Conservation (phyloP, 345 rosid species). For the Anastatica hierochuntica region DNA sequence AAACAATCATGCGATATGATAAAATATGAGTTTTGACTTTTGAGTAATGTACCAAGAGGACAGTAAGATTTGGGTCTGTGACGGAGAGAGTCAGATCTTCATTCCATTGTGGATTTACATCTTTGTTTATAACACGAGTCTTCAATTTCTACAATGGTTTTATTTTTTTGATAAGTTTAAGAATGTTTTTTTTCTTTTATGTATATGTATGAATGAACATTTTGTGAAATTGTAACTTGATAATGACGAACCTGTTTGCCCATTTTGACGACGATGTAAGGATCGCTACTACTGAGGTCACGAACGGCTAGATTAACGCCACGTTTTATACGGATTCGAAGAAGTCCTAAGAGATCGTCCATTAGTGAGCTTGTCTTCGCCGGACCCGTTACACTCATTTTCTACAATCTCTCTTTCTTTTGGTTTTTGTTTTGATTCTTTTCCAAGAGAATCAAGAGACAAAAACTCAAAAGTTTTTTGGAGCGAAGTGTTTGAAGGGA, state of each 20-base stretch:
- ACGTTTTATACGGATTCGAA: slow-evolving; percentile 63
- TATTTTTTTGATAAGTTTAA: too few relatives aligned
- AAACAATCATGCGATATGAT: too few relatives aligned
- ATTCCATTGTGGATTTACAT: slow-evolving; percentile 87
- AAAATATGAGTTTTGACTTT: too few relatives aligned
- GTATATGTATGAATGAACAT: too few relatives aligned
- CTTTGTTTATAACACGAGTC: slow-evolving; percentile 74
- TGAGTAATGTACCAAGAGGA: slow-evolving; percentile 72
- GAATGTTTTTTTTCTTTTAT: too few relatives aligned
- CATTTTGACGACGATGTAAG: slow-evolving; percentile 78
- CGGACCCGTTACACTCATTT: slow-evolving; percentile 7
- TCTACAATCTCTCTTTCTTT: background rate
- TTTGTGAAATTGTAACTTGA: background rate
- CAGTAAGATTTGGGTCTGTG: slow-evolving; percentile 45
- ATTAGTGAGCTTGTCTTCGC: slow-evolving; percentile 33
- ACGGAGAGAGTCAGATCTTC: slow-evolving; percentile 86
- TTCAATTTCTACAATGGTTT: slow-evolving; percentile 79
- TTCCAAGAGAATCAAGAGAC: background rate
- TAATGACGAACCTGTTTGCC: slow-evolving; percentile 48
- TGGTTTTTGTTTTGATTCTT: background rate
- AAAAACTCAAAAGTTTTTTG: background rate
- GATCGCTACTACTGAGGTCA: slow-evolving; percentile 84
- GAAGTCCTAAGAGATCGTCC: slow-evolving; percentile 67
- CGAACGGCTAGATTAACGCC: slow-evolving; percentile 94
- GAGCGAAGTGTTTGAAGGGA: background rate